Evolutionary conservation across 2,329 filamentous ascomycete species (phyloP), one percentile per base, ranked within the genome.

Genomic region (Xylariomycetidae sp.): DNA sequence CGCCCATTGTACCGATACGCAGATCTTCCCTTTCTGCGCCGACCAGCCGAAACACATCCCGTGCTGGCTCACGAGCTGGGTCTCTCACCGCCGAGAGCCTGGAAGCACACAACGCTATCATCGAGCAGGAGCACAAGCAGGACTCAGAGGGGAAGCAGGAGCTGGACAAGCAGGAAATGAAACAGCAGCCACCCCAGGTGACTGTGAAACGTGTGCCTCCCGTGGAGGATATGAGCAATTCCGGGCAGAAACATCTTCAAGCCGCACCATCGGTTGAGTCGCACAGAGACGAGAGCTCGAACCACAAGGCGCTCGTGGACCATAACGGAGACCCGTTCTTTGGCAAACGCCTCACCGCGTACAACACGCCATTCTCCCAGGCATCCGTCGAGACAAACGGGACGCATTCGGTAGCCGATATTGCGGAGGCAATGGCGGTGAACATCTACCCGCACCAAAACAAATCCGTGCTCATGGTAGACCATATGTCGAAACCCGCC

Each of bases 361-460:
- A 74, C 41, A 72, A 72, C 42, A 80, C 77, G 0, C 77, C 77
- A 4, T 80, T 81, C 45, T 82, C 77, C 2, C 60, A 74, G 37
- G 62, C 65, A 1, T 82, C 77, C 0, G 65, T 79, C 29, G 76
- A 79, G 34, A 77, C 74, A n/a, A 72, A 63, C 23, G 70, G 65
- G 20, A 79, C 76, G 33, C 55, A 57, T n/a, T 77, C 72, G 3
- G 64, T 67, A 27, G 65, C 67, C 4, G 76, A 79, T 44, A 69
- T 82, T 25, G 76, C 76, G 1, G 76, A 82, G 57, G 77, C 77
- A 20, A 59, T 72, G 50, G 74, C 73, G 24, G 67, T 82, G 35
- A 76, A 67, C 39, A 75, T 82, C 46, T 79, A 72, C 43, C 68
- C 72, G 14, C 77, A 82, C 42, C 75, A 81, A 46, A 81, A 80